Evolutionary conservation across 1,284 basidiomycete species (phyloP).

Genomic region (Rhodotorula sp.): DNA sequence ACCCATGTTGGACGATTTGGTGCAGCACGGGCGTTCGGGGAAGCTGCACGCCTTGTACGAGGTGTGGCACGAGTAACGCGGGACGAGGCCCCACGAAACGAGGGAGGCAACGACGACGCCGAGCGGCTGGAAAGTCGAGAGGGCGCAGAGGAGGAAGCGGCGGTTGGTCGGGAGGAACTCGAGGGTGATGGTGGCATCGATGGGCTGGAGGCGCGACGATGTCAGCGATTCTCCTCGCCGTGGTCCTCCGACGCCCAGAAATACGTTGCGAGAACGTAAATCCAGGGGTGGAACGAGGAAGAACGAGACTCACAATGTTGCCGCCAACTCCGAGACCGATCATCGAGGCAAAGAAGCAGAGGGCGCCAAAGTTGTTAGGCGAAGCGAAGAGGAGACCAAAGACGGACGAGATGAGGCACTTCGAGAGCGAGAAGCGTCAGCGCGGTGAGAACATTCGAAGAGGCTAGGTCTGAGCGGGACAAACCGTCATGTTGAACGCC

Average conservation of each 20-base stretch:
- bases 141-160: conserved; percentile 52
- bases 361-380: conserved; percentile 47
- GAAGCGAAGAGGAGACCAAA: conserved; percentile 58
- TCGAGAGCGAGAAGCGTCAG: conserved; percentile 61
- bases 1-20: conserved; percentile 55
- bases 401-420: conserved; percentile 64
- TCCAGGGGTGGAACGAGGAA: too few species aligned
- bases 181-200: conserved; percentile 74
- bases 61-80: conserved; percentile 43
- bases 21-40: conserved; percentile 45
- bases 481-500: conserved; percentile 10
- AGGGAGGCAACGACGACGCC: conserved; percentile 54
- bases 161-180: conserved; percentile 53
- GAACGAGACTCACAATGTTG: conserved; percentile 31
- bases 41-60: conserved; percentile 42
- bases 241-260: too few species aligned
- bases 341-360: conserved; percentile 49
- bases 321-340: conserved; percentile 43
- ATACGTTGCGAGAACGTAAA: too few species aligned
- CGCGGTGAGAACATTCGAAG: not conserved
- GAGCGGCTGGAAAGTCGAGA: conserved; percentile 51
- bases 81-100: conserved; percentile 56
- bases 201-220: conserved; percentile 52
- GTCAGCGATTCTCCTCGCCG: conserved; percentile 4
- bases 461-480: not conserved